A percentile compares a stretch with the other conserved stretches of the same genome.
Conservation (phyloP, 371 early-diverging fungal species). For the Umbelopsis sp. region DNA sequence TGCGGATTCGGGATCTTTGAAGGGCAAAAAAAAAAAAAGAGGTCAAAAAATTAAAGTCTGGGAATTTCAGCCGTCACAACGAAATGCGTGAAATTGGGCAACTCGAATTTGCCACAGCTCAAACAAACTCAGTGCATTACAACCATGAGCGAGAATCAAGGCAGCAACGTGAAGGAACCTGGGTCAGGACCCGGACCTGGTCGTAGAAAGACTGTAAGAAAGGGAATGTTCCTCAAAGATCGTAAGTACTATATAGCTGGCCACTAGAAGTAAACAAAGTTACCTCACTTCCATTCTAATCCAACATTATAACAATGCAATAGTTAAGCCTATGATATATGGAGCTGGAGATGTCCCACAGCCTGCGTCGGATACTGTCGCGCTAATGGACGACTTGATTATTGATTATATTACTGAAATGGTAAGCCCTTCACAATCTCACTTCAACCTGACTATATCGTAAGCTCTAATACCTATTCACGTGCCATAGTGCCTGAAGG, state of each 20-base stretch:
- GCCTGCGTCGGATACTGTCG: conserved; percentile 92
- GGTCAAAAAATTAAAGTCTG: not conserved
- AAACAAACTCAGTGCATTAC: not conserved
- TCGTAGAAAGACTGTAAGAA: conserved; percentile 52
- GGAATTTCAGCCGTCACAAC: not conserved
- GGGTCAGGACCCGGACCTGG: conserved; percentile 46
- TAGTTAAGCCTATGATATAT: conserved; percentile 91
- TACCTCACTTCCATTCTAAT: not conserved
- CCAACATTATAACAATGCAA: not conserved
- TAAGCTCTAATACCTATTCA: not conserved
- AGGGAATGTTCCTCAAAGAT: conserved; percentile 59
- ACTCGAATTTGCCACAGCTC: not conserved
- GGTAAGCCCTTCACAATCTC: conserved; percentile 42
- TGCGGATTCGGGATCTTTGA: not conserved
- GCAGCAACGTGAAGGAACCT: conserved; percentile 27
- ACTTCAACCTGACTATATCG: too few relatives aligned
- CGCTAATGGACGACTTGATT: conserved; percentile 93
- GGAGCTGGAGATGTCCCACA: conserved; percentile 96
- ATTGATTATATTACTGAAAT: conserved; percentile 90
- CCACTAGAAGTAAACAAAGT: not conserved
- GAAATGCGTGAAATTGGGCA: not conserved
- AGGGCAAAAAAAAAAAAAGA: not conserved
- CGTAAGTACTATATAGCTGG: conserved; percentile 35
- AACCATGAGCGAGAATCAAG: conserved; percentile 5
- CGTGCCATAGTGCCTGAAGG: conserved; percentile 71